phyloP scores from a whole-genome alignment of 805 yeast genomes.

The Lipomyces yamadae region DNA sequence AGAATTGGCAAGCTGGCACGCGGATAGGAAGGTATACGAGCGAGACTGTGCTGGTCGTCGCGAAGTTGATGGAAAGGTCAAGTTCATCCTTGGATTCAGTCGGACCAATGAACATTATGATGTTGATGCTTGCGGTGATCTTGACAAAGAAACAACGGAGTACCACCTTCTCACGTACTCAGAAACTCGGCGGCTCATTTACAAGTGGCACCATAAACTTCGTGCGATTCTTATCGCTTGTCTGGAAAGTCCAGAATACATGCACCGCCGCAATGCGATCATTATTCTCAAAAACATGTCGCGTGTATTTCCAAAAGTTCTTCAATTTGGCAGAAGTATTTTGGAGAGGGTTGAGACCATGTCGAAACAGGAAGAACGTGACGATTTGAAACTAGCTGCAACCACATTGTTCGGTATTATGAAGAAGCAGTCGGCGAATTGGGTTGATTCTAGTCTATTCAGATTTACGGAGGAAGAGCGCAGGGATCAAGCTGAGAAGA shows the following conservation, averaged over 20 bases:
- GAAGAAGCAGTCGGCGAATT: slow-evolving; percentile 37
- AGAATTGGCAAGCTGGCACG: slow-evolving; percentile 55
- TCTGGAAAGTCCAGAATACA: slow-evolving; percentile 62
- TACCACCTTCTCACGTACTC: slow-evolving; percentile 43
- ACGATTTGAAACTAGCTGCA: slow-evolving; percentile 79
- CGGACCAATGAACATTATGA: slow-evolving; percentile 6
- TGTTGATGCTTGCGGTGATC: slow-evolving; percentile 16
- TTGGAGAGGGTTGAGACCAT: slow-evolving; percentile 55
- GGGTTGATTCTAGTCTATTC: slow-evolving; percentile 37
- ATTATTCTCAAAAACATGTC: slow-evolving; percentile 71
- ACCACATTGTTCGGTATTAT: slow-evolving; percentile 45
- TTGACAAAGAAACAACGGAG: slow-evolving; percentile 29
- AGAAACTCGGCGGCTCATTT: slow-evolving; percentile 51
- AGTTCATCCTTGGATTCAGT: slow-evolving; percentile 41
- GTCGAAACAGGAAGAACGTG: slow-evolving; percentile 62
- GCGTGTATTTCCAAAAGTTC: slow-evolving; percentile 67
- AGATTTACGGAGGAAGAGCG: slow-evolving; percentile 20
- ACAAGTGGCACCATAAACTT: slow-evolving; percentile 60
- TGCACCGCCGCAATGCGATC: slow-evolving; percentile 79
- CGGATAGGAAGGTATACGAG: slow-evolving; percentile 45
- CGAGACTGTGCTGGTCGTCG: slow-evolving; percentile 42
- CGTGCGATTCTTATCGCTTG: slow-evolving; percentile 52
- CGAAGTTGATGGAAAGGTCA: slow-evolving; percentile 34
- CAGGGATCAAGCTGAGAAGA: slow-evolving; percentile 9
- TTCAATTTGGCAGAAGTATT: slow-evolving; percentile 64